These are phyloP conservation scores for Cytospora piceicola DNA, from an alignment of 2,329 filamentous ascomycete genomes.

Conservation along the genomic window DNA sequence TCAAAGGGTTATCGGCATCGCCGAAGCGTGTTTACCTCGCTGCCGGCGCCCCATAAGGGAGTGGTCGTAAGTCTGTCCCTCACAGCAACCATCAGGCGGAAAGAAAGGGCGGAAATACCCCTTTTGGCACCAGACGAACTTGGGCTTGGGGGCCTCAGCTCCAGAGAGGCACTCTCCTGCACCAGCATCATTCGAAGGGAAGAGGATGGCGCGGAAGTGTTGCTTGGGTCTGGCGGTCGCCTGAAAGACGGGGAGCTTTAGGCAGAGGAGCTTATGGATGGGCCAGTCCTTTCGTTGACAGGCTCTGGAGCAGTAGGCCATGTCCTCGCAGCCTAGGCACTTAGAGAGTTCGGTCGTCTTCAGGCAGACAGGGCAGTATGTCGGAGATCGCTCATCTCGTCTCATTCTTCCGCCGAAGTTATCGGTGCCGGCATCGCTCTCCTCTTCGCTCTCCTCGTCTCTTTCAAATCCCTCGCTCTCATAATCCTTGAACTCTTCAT, in stretches of 20 bases:
- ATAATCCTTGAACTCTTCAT: neutral
- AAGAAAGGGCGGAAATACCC: neutral
- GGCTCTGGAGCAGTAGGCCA: constrained; percentile 19
- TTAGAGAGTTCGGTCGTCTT: neutral
- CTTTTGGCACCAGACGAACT: neutral
- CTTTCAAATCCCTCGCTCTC: neutral
- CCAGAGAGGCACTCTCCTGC: neutral
- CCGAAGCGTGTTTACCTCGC: neutral
- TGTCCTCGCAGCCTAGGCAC: constrained; percentile 19
- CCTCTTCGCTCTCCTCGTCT: neutral
- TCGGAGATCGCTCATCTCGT: neutral
- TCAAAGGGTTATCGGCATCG: too few species aligned
- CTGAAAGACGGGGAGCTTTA: neutral
- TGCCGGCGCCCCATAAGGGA: neutral
- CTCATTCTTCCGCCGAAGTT: neutral
- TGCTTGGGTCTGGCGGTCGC: neutral
- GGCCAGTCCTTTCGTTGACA: constrained; percentile 23
- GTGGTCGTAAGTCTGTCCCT: neutral
- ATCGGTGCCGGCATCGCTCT: neutral
- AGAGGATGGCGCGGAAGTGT: constrained; percentile 22
- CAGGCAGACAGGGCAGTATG: constrained; percentile 20
- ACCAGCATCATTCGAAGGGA: constrained; percentile 1
- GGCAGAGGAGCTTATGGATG: constrained; percentile 20
- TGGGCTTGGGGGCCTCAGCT: neutral
- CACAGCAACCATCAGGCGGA: neutral